A percentile compares a stretch with the other conserved stretches of the same genome.
These are phyloP conservation scores for Apiospora marii DNA, from an alignment of 2,329 filamentous ascomycete species.

Conservation along the genomic window DNA sequence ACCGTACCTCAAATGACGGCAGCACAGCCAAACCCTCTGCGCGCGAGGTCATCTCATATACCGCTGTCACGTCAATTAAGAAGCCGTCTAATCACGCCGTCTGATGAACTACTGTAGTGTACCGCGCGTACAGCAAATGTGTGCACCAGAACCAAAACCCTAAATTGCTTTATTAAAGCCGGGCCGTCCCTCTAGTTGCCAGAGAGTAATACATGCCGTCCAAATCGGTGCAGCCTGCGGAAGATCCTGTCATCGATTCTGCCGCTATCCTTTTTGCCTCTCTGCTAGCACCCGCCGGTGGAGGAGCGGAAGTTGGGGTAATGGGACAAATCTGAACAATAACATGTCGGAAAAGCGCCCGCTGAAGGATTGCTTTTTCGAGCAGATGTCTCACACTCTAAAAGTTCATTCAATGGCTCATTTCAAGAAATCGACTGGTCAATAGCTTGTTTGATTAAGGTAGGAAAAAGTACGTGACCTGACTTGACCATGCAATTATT, in stretches of 20 bases:
- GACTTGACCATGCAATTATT: neutral
- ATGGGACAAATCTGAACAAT: neutral
- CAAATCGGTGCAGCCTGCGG: conserved; percentile 1
- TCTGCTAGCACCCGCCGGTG: conserved; percentile 6
- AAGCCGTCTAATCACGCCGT: neutral
- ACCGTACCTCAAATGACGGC: neutral
- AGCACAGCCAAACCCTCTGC: neutral
- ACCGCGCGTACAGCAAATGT: neutral
- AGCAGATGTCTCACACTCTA: neutral
- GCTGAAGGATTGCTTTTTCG: neutral
- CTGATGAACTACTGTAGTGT: conserved; percentile 12
- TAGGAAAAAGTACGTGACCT: neutral
- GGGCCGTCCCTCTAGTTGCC: conserved; percentile 14
- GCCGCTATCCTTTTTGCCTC: neutral
- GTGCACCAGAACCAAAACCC: neutral
- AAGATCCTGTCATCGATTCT: neutral
- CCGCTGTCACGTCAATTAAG: neutral
- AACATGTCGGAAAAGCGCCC: neutral
- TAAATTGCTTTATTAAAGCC: conserved; percentile 12
- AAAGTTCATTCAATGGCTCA: neutral
- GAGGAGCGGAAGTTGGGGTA: conserved; percentile 2
- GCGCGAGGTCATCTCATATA: neutral
- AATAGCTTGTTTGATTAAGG: neutral
- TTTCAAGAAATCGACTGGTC: neutral
- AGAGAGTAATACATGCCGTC: neutral